A percentile compares a stretch with the other conserved stretches of the same genome.
Evolutionary conservation across 106 monocot genomes (phyloP).

Genomic region (Ottelia alismoides): DNA sequence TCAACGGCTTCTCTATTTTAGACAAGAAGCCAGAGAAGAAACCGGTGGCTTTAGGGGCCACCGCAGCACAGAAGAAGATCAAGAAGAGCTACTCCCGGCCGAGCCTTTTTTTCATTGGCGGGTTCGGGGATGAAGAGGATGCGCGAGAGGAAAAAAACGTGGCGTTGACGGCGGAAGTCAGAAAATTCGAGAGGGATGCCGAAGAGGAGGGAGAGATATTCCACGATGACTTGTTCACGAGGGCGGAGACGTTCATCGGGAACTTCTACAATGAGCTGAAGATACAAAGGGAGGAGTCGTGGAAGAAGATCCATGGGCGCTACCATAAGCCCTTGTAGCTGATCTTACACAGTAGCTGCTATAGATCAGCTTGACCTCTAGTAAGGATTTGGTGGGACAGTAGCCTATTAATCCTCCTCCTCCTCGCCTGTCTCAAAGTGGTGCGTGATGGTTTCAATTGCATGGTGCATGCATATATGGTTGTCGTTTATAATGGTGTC

Average conservation of each 20-base stretch:
- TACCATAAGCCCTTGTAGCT: conserved; percentile 16
- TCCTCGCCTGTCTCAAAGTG: too few species aligned
- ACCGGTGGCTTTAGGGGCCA: background rate
- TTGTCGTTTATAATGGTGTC: too few species aligned
- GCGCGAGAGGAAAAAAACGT: background rate
- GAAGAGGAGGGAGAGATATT: conserved; percentile 9
- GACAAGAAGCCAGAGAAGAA: background rate
- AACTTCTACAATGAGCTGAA: conserved; percentile 83
- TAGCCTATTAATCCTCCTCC: too few species aligned
- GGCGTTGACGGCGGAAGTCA: background rate
- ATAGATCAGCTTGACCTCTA: too few species aligned
- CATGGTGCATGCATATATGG: too few species aligned
- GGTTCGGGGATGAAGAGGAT: conserved; percentile 5
- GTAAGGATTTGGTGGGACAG: too few species aligned
- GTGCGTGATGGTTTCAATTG: too few species aligned
- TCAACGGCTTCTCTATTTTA: background rate
- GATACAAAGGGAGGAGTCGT: conserved; percentile 87
- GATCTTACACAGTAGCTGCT: too few species aligned
- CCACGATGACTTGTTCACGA: conserved; percentile 41
- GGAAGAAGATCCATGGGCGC: conserved; percentile 52
- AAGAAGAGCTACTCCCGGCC: conserved; percentile 52
- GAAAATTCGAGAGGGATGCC: conserved; percentile 4
- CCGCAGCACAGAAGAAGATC: conserved; percentile 5
- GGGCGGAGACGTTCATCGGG: conserved; percentile 68
- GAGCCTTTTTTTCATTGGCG: conserved; percentile 67